Percentiles rank a stretch among this genome's conserved stretches.
phyloP scores from a whole-genome alignment of 345 rosid genomes.

The Populus deltoides region DNA sequence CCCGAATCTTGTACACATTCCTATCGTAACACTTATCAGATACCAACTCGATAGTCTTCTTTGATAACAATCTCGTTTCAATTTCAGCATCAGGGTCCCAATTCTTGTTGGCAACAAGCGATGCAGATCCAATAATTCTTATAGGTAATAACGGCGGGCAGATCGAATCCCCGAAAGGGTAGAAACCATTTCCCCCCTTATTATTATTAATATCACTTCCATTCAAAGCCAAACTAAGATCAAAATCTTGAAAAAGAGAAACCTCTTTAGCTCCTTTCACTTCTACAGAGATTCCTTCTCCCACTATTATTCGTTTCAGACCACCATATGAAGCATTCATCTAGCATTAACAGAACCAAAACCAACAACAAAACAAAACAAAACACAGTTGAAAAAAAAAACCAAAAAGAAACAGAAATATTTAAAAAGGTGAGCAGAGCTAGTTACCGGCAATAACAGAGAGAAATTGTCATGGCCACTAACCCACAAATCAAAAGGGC shows the following conservation, averaged over 20 bases:
- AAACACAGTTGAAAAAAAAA: not conserved
- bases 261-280: conserved; percentile 54
- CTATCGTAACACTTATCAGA: conserved; percentile 58
- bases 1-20: conserved; percentile 24
- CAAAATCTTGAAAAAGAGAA: conserved; percentile 46
- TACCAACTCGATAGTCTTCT: conserved; percentile 48
- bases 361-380: not conserved
- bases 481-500: conserved; percentile 63
- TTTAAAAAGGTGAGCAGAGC: not conserved
- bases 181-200: conserved; percentile 24
- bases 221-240: conserved; percentile 28
- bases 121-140: conserved; percentile 54
- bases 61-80: conserved; percentile 38
- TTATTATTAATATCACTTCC: conserved; percentile 6
- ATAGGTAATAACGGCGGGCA: conserved; percentile 55
- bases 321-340: conserved; percentile 45
- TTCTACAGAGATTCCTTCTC: conserved; percentile 64
- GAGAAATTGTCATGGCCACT: conserved; percentile 38
- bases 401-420: not conserved
- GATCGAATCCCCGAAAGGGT: conserved; percentile 22
- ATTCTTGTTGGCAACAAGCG: conserved; percentile 48
- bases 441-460: conserved; percentile 53
- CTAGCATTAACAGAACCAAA: conserved; percentile 33
- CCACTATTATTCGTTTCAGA: conserved; percentile 55
- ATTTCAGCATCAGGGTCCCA: conserved; percentile 39